These are phyloP conservation scores for Azolla pinnata DNA, from an alignment of 75 land plant genomes.

Conservation along the genomic window DNA sequence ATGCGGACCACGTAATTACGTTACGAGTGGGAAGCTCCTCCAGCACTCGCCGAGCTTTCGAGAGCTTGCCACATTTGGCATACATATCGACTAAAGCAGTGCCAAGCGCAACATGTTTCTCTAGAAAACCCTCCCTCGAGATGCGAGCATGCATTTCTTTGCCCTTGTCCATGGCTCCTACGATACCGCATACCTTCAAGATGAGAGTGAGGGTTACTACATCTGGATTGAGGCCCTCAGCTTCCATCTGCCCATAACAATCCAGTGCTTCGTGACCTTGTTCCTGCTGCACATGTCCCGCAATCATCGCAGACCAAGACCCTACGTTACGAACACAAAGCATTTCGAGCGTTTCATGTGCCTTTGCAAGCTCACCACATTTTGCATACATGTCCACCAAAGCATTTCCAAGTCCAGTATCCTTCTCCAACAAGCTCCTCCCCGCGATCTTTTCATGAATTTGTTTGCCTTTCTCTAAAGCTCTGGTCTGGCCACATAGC, in stretches of 20 bases:
- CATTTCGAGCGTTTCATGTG: constrained; percentile 1
- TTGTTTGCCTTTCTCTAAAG: no score
- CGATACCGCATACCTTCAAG: constrained; percentile 4
- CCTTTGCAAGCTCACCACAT: constrained; percentile 16
- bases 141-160: constrained; percentile 8
- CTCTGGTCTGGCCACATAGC: no score
- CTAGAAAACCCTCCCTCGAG: constrained; percentile 2
- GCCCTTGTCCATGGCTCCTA: constrained; percentile 9
- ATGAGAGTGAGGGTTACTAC: constrained; percentile 7
- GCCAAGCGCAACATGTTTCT: neutral
- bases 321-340: constrained; percentile 14
- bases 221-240: neutral
- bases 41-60: constrained; percentile 27
- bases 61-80: constrained; percentile 9
- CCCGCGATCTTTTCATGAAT: no score
- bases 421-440: no score
- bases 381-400: constrained; percentile 8
- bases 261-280: constrained; percentile 7
- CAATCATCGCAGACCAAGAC: constrained; percentile 13
- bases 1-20: constrained; percentile 28
- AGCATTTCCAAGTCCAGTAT: no score
- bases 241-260: constrained; percentile 9
- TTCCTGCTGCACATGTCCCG: constrained; percentile 9
- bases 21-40: constrained; percentile 20
- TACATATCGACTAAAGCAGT: constrained; percentile 13